Evolutionary conservation across 2,329 filamentous ascomycete species (phyloP), one percentile per base, ranked within the genome.

Genomic region (Aspergillus ochraceus): DNA sequence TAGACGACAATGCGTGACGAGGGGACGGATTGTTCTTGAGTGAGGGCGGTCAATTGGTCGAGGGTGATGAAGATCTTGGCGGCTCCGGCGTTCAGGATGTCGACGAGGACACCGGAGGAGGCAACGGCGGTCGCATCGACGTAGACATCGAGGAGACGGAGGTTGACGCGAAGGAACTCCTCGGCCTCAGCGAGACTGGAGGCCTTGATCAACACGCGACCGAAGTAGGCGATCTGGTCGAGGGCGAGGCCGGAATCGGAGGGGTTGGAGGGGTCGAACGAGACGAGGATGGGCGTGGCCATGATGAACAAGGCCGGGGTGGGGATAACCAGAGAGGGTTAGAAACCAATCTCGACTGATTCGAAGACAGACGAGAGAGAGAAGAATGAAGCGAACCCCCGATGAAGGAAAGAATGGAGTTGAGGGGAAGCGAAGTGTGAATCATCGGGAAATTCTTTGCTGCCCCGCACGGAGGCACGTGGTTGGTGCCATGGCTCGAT

Each of bases 71-170:
- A 95, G 63, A 95, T 89, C 73, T 89, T 95, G 55, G 88, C 86
- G 6, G 92, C 92, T 60, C 95, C 95, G 64, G 88, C 86, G 74
- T 99, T 91, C 58, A 99, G 86, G 39, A 98, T 83, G 51, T 90
- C 85, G 56, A 94, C 79, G 39, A 98, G 81, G 64, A 96, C 90
- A 66, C 92, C 89, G 57, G 81, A 80, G 11, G 87, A 87, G 32
- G 84, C 76, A 45, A 98, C 82, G 22, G 79, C 78, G 4, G 90
- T 89, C 54, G 88, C 92, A 69, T 97, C 91, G 66, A 97, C 85
- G 74, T 90, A 92, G 64, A 90, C 85, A 65, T 82, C 75, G 55
- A 86, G 83, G 9, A 77, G 75, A 56, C 81, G 79, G 64, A 87
- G 83, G 47, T 86, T 84, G 54, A 82, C 75, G 57, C 82, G 81